Base-by-base conservation (phyloP, 768 basidiomycete species). In the Pulveroboletus sp. region DNA sequence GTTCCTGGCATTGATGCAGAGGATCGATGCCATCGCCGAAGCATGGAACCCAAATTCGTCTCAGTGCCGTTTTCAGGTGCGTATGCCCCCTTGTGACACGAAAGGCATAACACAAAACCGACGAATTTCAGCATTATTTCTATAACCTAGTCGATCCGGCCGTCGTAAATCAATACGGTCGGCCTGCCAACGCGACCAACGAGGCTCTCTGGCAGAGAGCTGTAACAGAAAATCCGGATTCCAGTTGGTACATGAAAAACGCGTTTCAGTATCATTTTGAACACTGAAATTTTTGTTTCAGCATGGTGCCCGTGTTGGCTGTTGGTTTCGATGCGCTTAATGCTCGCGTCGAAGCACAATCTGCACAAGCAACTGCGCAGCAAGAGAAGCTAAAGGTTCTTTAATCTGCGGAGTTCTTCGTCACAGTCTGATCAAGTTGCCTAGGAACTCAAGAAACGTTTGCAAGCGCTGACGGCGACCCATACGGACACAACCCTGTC, bases 271-370 rank as follows among this genome's bases (percentile, higher is more conserved):
- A 13, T 32, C 17, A 20, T 14, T 19, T 23, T 38, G 29, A 10
- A 34, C 39, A 30, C 43, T 47, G 43, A 53, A 12, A 35, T 56
- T 34, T 14, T 14, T 37, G 32, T 55, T 53, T 27, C 53, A 91
- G 89, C 56, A 74, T 88, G 47, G 86, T 91, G 0, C 88, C 89
- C 1, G 89, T 85, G 6, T 70, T 92, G 24, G 91, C 89, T 1
- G 69, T 84, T 23, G 89, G 91, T 11, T 91, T 91, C 48, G 87
- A 90, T 58, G 86, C 91, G 57, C 71, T 93, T 19, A 83, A 87
- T 54, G 76, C 77, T 50, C 84, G 91, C 8, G 83, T 89, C 17
- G 85, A 89, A 43, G 86, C 84, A 0, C 91, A 93, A 67, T 73
- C 77, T 1, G 68, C 74, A 39, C 84, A 85, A 65, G 80, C 86